A percentile compares a stretch with the other conserved stretches of the same genome.
These are phyloP conservation scores for Craterostigma plantagineum DNA, from an alignment of 257 asterid species.

Conservation along the genomic window DNA sequence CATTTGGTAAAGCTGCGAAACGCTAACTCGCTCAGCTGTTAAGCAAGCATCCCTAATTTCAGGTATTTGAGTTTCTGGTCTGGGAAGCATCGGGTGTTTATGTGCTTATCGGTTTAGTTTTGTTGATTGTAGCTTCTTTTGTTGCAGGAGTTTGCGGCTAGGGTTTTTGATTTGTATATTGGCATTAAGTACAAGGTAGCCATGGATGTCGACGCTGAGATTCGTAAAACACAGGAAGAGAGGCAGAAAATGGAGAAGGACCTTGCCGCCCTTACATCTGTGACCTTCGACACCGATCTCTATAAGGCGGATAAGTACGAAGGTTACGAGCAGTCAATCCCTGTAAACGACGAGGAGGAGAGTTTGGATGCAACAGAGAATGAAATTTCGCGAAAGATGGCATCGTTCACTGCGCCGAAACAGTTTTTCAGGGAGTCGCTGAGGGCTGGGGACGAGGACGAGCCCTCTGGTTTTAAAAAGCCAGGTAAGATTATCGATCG, in stretches of 20 bases:
- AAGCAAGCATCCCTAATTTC: no score
- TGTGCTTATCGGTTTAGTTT: no score
- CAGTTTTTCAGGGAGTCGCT: conserved; percentile 61
- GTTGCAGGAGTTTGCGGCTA: no score
- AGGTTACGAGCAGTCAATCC: conserved; percentile 67
- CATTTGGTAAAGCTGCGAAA: no score
- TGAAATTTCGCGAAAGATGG: conserved; percentile 61
- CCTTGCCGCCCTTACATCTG: conserved; percentile 50
- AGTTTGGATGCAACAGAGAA: conserved; percentile 37
- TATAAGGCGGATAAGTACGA: conserved; percentile 47
- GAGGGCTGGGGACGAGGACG: conserved; percentile 55
- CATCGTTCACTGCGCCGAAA: conserved; percentile 66
- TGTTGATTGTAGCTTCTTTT: no score
- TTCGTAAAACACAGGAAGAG: conserved; percentile 58
- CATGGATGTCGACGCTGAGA: conserved; percentile 28
- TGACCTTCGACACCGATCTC: conserved; percentile 63
- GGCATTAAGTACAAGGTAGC: no score
- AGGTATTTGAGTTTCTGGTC: no score
- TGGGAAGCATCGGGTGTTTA: no score
- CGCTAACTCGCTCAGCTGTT: no score
- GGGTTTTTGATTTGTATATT: no score
- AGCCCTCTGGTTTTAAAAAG: conserved; percentile 40
- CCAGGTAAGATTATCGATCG: conserved; percentile 73
- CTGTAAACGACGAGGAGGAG: conserved; percentile 73
- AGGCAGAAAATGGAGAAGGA: conserved; percentile 83